Base-by-base conservation (phyloP, 108 stramenopile genomes). In the Skeletonema grethae region DNA sequence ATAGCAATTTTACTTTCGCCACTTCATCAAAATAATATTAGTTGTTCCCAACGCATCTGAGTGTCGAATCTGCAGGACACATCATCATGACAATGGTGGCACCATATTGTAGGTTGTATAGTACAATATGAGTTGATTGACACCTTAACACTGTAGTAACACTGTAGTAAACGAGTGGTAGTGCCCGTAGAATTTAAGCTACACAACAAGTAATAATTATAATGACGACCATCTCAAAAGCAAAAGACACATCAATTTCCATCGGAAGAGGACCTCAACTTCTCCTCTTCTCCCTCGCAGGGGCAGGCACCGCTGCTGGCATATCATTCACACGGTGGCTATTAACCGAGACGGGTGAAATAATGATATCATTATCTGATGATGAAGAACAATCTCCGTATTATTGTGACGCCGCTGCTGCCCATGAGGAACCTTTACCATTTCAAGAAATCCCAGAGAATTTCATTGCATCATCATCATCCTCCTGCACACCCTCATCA, bases 281-380 rank as follows among this genome's bases (percentile, higher is more conserved):
- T 1, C 36, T 79, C 18, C 41, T 72, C 7, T 6, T 72, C 18
- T 79, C 77, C 18, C 0, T 67, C 20, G 66, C 70, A 1, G 68
- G 70, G 32, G 12, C 39, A 18, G 13, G 65, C 22, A 18, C 65
- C 59, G 70, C 77, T 38, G 50, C 41, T 24, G 45, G 56, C 5
- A 28, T 56, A 4, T 32, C 61, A 18, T 25, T 63, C 2, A 29
- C 50, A 15, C 65, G 77, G 13, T 65, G 70, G 61, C 25, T 72
- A 1, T 57, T 79, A 48, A 50, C 31, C 28, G 77, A 79, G 53
- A 79, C 70, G 15, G 77, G 77, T 6, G 30, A 59, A 20, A 61
- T 79, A 10, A 2, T 72, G 39, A 31, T 79, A 11, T 46, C 68
- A 15, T 22, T 78, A 32, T 61, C 39, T 56, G 50, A 15, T 0